These are phyloP conservation scores for Abrus pulchellus DNA, from an alignment of 306 rosid genomes.

Conservation along the genomic window DNA sequence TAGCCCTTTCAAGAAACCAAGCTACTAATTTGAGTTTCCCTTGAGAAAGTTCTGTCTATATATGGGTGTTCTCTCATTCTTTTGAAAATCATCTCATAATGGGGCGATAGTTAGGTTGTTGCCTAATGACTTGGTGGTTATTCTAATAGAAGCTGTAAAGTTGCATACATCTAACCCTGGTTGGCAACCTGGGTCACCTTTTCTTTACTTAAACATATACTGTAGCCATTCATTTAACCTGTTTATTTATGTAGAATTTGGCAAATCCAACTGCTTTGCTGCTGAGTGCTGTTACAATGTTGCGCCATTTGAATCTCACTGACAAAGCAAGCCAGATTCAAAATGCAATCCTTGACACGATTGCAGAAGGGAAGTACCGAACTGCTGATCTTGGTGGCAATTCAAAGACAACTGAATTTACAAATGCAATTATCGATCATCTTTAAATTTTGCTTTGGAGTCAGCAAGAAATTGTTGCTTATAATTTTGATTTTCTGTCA, in stretches of 20 bases:
- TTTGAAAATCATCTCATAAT: background rate
- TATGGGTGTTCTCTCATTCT: background rate
- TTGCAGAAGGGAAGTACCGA: constrained; percentile 90
- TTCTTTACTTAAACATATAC: background rate
- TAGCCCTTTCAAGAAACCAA: constrained; percentile 1
- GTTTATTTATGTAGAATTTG: constrained; percentile 70
- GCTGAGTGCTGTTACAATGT: constrained; percentile 86
- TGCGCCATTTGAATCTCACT: constrained; percentile 83
- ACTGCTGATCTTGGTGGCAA: constrained; percentile 96
- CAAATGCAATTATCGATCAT: constrained; percentile 81
- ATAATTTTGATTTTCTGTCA: constrained; percentile 48
- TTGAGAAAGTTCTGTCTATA: background rate
- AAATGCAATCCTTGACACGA: constrained; percentile 81
- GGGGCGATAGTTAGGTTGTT: background rate
- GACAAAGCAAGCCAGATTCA: constrained; percentile 87
- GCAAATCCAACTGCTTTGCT: constrained; percentile 98
- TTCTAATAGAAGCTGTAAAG: background rate
- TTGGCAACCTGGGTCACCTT: constrained; percentile 22
- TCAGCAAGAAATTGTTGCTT: constrained; percentile 47
- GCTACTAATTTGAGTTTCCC: background rate
- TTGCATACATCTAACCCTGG: background rate
- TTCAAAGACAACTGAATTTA: constrained; percentile 81
- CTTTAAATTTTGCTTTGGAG: constrained; percentile 63
- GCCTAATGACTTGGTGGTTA: background rate
- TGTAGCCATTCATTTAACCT: constrained; percentile 41